Conservation (phyloP, 352 stramenopile species). For the Phytophthora megakarya region DNA sequence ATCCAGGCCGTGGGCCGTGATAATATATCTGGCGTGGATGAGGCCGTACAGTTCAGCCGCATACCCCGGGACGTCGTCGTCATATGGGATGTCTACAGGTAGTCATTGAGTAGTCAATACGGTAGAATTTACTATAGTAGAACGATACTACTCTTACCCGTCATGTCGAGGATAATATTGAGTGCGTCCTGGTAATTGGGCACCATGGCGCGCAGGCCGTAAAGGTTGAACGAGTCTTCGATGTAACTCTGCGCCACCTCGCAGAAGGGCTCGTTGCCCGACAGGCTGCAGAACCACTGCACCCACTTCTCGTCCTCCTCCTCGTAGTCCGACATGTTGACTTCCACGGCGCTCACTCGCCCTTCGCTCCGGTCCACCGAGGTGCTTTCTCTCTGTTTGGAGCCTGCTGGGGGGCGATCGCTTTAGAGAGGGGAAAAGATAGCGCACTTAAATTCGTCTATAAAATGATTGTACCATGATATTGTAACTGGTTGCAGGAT, state of each 20-base stretch:
- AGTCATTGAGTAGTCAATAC: slow-evolving; percentile 13
- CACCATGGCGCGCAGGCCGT: slow-evolving; percentile 88
- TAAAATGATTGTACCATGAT: slow-evolving; percentile 6
- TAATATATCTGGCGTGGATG: slow-evolving; percentile 91
- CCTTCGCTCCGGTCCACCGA: slow-evolving; percentile 40
- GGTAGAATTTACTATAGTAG: not conserved
- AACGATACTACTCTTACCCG: slow-evolving; percentile 52
- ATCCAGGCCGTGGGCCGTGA: slow-evolving; percentile 87
- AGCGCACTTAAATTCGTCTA: slow-evolving; percentile 35
- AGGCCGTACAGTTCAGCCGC: slow-evolving; percentile 90
- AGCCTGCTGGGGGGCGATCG: slow-evolving; percentile 24
- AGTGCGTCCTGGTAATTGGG: slow-evolving; percentile 91
- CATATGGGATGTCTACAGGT: slow-evolving; percentile 83
- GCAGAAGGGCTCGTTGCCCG: slow-evolving; percentile 92
- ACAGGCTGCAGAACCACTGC: slow-evolving; percentile 93
- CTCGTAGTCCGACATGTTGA: slow-evolving; percentile 88
- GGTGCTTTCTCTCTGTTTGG: slow-evolving; percentile 27
- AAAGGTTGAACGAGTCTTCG: slow-evolving; percentile 94
- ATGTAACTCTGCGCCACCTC: slow-evolving; percentile 93
- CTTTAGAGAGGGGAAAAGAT: slow-evolving; percentile 14
- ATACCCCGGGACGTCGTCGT: slow-evolving; percentile 86
- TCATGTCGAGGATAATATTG: slow-evolving; percentile 93
- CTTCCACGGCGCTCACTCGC: not conserved
- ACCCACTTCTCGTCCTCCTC: slow-evolving; percentile 93
- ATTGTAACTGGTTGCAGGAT: not conserved